Conservation (phyloP, 2,329 filamentous ascomycete genomes). For the Scopulariopsis brevicaulis region DNA sequence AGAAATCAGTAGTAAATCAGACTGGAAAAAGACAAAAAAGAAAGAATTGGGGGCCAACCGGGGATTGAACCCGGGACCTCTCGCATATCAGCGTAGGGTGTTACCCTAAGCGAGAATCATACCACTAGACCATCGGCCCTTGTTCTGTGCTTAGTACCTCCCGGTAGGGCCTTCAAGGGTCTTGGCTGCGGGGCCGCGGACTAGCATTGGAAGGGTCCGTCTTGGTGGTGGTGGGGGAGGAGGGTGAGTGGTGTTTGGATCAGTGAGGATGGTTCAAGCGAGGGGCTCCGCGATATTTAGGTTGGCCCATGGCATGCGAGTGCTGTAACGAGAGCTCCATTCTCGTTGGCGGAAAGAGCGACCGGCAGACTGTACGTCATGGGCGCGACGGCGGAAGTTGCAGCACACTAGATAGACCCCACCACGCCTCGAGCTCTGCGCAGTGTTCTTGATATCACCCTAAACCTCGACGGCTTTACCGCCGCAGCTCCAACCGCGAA, state of each 20-base stretch:
- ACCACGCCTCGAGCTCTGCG: neutral
- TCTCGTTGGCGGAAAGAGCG: too few relatives aligned
- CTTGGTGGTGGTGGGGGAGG: too few relatives aligned
- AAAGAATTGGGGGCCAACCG: slow-evolving; percentile 1
- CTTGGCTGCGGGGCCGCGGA: neutral
- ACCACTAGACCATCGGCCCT: slow-evolving; percentile 5
- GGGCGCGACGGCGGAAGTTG: too few relatives aligned
- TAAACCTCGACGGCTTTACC: neutral
- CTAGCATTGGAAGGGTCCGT: neutral
- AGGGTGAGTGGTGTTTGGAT: too few relatives aligned
- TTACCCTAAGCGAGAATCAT: slow-evolving; percentile 1
- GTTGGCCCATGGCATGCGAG: too few relatives aligned
- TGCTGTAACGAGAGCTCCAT: too few relatives aligned
- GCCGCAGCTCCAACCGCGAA: neutral
- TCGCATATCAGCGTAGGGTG: neutral
- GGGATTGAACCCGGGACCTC: slow-evolving; percentile 3
- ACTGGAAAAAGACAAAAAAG: neutral
- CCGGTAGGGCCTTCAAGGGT: neutral
- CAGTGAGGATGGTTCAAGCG: too few relatives aligned
- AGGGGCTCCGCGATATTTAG: too few relatives aligned
- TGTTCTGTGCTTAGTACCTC: neutral
- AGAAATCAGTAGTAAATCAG: too few relatives aligned
- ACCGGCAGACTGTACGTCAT: too few relatives aligned
- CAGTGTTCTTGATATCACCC: neutral
- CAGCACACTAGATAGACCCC: too few relatives aligned